Percentiles rank a stretch among this genome's conserved stretches.
Conservation (phyloP, 441 rosid genomes). For the Isatis lusitanica region DNA sequence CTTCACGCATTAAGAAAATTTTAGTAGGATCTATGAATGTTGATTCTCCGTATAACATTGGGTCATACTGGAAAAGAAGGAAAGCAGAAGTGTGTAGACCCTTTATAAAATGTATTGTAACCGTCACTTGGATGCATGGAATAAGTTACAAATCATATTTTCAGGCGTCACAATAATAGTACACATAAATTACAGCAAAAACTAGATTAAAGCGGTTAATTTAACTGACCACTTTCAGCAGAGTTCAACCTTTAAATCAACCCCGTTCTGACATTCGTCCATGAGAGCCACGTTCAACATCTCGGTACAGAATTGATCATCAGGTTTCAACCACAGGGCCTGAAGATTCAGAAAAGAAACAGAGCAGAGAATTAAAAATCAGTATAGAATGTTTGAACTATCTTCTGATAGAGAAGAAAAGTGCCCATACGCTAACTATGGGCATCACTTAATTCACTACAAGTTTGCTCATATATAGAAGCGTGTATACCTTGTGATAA, state of each 20-base stretch:
- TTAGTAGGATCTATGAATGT: neutral
- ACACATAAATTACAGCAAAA: conserved; percentile 31
- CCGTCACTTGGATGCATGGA: conserved; percentile 25
- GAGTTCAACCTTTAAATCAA: conserved; percentile 56
- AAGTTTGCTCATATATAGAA: conserved; percentile 3
- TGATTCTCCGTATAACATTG: neutral
- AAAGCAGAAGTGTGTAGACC: conserved; percentile 18
- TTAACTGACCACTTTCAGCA: conserved; percentile 34
- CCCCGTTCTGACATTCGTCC: conserved; percentile 67
- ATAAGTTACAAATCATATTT: conserved; percentile 3
- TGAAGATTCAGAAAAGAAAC: conserved; percentile 32
- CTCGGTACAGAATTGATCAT: conserved; percentile 83
- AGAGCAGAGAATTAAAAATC: neutral
- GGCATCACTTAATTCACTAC: neutral
- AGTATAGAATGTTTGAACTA: neutral
- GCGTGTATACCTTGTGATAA: conserved; percentile 73
- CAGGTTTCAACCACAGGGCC: conserved; percentile 87
- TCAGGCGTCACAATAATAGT: conserved; percentile 10
- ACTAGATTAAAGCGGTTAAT: neutral
- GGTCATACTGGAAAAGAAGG: neutral
- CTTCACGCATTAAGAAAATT: conserved; percentile 28
- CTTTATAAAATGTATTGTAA: conserved; percentile 17
- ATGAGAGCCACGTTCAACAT: conserved; percentile 77
- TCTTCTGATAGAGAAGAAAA: neutral
- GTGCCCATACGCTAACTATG: neutral